A percentile compares a stretch with the other conserved stretches of the same genome.
Conservation (phyloP, 345 rosid genomes). For the Salix udensis region DNA sequence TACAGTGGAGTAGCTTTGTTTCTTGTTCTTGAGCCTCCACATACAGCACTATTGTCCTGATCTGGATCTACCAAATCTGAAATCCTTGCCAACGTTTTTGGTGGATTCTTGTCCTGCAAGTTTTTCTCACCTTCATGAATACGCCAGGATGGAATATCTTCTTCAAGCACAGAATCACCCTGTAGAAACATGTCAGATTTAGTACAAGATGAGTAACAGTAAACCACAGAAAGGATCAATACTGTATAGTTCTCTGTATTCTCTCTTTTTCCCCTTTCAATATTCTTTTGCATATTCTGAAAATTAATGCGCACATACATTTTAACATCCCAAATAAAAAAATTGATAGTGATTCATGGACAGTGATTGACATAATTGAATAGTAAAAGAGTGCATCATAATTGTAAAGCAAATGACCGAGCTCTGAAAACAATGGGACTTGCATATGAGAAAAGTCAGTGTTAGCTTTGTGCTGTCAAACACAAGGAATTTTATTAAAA, state of each 20-base stretch:
- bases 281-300: no score
- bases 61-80: slow-evolving; percentile 19
- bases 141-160: slow-evolving; percentile 21
- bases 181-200: slow-evolving; percentile 11
- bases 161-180: slow-evolving; percentile 29
- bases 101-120: slow-evolving; percentile 16
- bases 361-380: neutral
- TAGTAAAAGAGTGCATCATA: neutral
- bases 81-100: slow-evolving; percentile 6
- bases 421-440: neutral
- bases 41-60: slow-evolving; percentile 11
- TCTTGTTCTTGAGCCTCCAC: slow-evolving; percentile 23
- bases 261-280: neutral
- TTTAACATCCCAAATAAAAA: neutral
- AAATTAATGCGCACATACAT: no score
- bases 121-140: slow-evolving; percentile 22
- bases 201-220: slow-evolving; percentile 3
- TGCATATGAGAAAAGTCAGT: neutral
- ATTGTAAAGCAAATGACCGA: neutral
- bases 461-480: neutral
- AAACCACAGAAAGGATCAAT: neutral
- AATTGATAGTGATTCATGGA: neutral
- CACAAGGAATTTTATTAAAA: neutral
- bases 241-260: neutral
- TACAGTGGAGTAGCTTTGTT: slow-evolving; percentile 41